Base-by-base conservation (phyloP, 352 stramenopile genomes). In the Phytophthora syringae region DNA sequence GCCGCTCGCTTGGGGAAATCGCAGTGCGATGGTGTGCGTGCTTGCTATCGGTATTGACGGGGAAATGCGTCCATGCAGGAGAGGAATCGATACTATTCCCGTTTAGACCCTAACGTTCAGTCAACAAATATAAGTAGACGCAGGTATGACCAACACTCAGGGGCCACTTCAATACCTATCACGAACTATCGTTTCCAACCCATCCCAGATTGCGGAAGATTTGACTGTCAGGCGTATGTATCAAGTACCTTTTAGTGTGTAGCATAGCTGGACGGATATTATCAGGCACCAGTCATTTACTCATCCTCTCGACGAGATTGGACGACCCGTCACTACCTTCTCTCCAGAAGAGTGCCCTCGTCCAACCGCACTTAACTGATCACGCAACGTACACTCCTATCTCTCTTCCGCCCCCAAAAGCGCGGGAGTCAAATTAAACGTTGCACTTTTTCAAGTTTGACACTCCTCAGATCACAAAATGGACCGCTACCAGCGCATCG, bases 401-500 rank as follows among this genome's bases (percentile, higher is more conserved):
- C 22, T 12, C 20, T 3, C 6, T 10, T 39, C 18, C 21, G 27
- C 39, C 69, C 24, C n/a, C 18, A 69, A 78, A 75, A 70, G 56
- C 53, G 71, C 60, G 52, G 42, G 63, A 57, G 36, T 22, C n/a
- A 21, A 39, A n/a, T 32, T 39, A 9, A 32, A 10, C 9, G 27
- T 32, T 32, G 40, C 54, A n/a, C 50, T 51, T 44, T 49, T 67
- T 48, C 34, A 52, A 42, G 16, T 57, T 44, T 47, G 20, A 47
- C 21, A 45, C n/a, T 27, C 22, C 11, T 18, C 34, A 4, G 16
- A 52, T 10, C 5, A 95, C 27, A 32, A 32, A 32, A 32, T 97
- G 90, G 88, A 97, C 7, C 77, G 93, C 3, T 98, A 98, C 79
- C 81, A 97, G 69, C 93, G 91, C 74, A 95, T 98, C 52, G 92